These are phyloP conservation scores for Penicillium herquei DNA, from an alignment of 495 filamentous ascomycete species.

Conservation along the genomic window DNA sequence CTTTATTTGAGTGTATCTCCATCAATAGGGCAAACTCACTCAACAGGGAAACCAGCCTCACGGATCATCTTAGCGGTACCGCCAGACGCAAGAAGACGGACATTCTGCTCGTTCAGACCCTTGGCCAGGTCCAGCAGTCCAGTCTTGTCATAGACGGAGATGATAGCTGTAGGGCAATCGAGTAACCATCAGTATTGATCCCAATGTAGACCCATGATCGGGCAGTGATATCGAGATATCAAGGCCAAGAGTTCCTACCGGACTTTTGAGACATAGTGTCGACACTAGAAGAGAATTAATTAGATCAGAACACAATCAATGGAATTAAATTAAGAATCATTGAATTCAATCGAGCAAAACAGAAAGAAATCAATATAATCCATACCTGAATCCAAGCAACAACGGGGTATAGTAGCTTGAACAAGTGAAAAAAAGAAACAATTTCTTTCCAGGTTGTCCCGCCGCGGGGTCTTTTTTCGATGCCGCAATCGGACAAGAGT, in stretches of 20 bases:
- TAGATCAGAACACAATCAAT: neutral
- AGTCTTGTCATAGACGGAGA: conserved; percentile 98
- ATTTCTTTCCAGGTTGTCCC: conserved; percentile 18
- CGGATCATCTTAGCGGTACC: conserved; percentile 93
- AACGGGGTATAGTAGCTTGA: conserved; percentile 15
- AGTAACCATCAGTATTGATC: conserved; percentile 14
- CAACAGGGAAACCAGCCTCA: conserved; percentile 89
- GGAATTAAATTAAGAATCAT: conserved; percentile 1
- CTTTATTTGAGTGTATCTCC: neutral
- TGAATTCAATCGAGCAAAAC: neutral
- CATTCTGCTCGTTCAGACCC: conserved; percentile 84
- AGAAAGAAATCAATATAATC: neutral
- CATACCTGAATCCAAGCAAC: conserved; percentile 24
- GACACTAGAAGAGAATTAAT: conserved; percentile 20
- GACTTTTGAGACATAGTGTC: conserved; percentile 46
- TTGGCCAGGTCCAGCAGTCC: conserved; percentile 94
- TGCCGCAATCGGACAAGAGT: conserved; percentile 26
- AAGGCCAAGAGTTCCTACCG: conserved; percentile 31
- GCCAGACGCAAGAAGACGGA: conserved; percentile 88
- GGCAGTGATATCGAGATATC: conserved; percentile 19
- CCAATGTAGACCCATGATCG: conserved; percentile 12
- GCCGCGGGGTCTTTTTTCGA: conserved; percentile 21
- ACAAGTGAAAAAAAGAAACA: conserved; percentile 24
- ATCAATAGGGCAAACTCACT: conserved; percentile 53
- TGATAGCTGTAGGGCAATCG: conserved; percentile 64